These are phyloP conservation scores for Tetraselmis chui DNA, from an alignment of 139 green algal species.

Conservation along the genomic window DNA sequence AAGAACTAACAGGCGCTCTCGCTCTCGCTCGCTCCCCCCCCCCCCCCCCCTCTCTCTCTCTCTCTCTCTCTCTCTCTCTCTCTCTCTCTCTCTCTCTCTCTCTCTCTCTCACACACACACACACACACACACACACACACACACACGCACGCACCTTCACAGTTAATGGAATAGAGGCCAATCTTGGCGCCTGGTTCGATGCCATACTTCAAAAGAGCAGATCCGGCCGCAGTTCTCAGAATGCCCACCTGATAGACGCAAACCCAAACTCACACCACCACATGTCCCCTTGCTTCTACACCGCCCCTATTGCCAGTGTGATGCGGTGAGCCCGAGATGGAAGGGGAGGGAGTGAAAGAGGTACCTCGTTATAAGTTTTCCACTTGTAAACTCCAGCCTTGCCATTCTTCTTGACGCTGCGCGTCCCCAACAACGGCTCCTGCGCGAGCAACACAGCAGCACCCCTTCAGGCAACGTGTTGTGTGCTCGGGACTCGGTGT, in stretches of 20 bases:
- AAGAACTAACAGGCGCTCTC: neutral
- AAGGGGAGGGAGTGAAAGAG: neutral
- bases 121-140: neutral
- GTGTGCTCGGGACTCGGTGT: too few species aligned
- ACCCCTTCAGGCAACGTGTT: constrained; percentile 14
- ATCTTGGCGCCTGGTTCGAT: constrained; percentile 55
- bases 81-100: too few species aligned
- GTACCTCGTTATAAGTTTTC: constrained; percentile 47
- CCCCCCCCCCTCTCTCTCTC: too few species aligned
- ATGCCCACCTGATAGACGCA: constrained; percentile 41
- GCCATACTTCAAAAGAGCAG: constrained; percentile 77
- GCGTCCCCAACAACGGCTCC: constrained; percentile 39
- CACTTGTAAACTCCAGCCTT: constrained; percentile 49
- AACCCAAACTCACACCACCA: neutral
- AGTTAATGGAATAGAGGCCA: constrained; percentile 88
- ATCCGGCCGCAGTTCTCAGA: constrained; percentile 74
- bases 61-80: too few species aligned
- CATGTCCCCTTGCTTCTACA: neutral
- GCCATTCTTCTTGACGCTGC: constrained; percentile 21
- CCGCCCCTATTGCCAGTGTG: neutral
- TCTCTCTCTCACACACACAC: neutral
- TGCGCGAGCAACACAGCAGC: constrained; percentile 14
- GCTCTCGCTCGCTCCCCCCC: neutral
- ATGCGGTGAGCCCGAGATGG: neutral
- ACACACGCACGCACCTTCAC: constrained; percentile 31